Percentiles rank a stretch among this genome's conserved stretches.
phyloP scores from a whole-genome alignment of 2,329 filamentous ascomycete genomes.

The Monosporascus ibericus region DNA sequence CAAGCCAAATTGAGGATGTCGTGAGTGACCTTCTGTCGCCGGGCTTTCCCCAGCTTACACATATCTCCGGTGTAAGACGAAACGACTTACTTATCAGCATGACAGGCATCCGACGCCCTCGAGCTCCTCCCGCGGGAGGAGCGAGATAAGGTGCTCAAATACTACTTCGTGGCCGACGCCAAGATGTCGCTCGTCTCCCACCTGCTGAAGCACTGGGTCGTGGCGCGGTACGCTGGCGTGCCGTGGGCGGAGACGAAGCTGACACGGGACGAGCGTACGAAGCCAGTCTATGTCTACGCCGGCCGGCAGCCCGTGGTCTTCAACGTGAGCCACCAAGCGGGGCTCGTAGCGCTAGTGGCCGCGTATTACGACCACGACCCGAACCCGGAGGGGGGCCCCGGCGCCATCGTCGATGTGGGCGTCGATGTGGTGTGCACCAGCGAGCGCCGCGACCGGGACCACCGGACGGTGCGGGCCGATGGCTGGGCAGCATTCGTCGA shows the following conservation, averaged over 20 bases:
- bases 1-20: constrained; percentile 38
- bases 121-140: constrained; percentile 49
- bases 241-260: constrained; percentile 56
- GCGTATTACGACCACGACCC: constrained; percentile 27
- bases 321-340: constrained; percentile 75
- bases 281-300: constrained; percentile 47
- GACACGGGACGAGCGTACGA: constrained; percentile 47
- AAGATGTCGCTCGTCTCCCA: constrained; percentile 68
- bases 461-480: constrained; percentile 42
- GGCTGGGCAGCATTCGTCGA: constrained; percentile 65
- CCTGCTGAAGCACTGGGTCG: constrained; percentile 66
- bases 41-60: too few relatives aligned
- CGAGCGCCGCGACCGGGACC: constrained; percentile 61
- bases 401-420: constrained; percentile 47
- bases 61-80: too few relatives aligned
- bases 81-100: not conserved
- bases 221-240: constrained; percentile 51
- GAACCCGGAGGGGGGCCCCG: too few relatives aligned
- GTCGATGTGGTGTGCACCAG: constrained; percentile 71
- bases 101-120: constrained; percentile 48
- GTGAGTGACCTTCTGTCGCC: constrained; percentile 28
- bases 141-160: constrained; percentile 50
- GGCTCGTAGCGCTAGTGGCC: constrained; percentile 63
- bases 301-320: constrained; percentile 50
- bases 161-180: constrained; percentile 64